Conservation (phyloP, 2,329 filamentous ascomycete genomes). For the Diplodia intermedia region DNA sequence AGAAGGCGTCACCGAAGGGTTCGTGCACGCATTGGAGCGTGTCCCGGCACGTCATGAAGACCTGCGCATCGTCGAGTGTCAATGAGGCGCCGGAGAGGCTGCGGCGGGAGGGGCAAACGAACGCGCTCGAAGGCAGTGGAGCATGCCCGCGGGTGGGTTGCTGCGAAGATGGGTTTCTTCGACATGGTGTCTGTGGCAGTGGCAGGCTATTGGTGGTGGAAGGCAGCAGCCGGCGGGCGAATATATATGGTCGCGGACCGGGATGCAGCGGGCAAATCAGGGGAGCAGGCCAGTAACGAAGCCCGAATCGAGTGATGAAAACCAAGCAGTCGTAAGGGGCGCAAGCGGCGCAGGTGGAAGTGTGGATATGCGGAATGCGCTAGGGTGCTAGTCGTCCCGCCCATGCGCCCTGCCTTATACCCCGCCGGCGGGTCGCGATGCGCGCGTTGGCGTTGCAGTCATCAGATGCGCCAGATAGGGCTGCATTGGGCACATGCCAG, state of each 20-base stretch:
- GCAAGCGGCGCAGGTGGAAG: slow-evolving; percentile 20
- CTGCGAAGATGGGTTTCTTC: slow-evolving; percentile 84
- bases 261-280: slow-evolving; percentile 19
- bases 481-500: neutral
- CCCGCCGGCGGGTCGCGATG: slow-evolving; percentile 5
- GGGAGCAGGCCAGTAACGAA: slow-evolving; percentile 10
- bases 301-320: slow-evolving; percentile 8
- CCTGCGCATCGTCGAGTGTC: slow-evolving; percentile 47
- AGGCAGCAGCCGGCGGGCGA: neutral
- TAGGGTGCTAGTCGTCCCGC: slow-evolving; percentile 18
- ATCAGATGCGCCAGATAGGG: neutral
- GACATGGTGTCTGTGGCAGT: slow-evolving; percentile 63
- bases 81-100: slow-evolving; percentile 26
- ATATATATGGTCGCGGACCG: slow-evolving; percentile 14
- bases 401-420: slow-evolving; percentile 9
- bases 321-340: slow-evolving; percentile 22
- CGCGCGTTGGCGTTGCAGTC: neutral
- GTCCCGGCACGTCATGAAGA: slow-evolving; percentile 94
- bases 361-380: slow-evolving; percentile 25
- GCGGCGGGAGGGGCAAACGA: slow-evolving; percentile 45
- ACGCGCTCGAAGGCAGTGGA: slow-evolving; percentile 97
- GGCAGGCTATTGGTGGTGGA: neutral
- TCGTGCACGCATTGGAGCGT: slow-evolving; percentile 86
- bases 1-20: slow-evolving; percentile 96
- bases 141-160: slow-evolving; percentile 92